Evolutionary conservation across 371 early-diverging fungal genomes (phyloP), one percentile per base, ranked within the genome.

Genomic region (Rhizopus delemar): DNA sequence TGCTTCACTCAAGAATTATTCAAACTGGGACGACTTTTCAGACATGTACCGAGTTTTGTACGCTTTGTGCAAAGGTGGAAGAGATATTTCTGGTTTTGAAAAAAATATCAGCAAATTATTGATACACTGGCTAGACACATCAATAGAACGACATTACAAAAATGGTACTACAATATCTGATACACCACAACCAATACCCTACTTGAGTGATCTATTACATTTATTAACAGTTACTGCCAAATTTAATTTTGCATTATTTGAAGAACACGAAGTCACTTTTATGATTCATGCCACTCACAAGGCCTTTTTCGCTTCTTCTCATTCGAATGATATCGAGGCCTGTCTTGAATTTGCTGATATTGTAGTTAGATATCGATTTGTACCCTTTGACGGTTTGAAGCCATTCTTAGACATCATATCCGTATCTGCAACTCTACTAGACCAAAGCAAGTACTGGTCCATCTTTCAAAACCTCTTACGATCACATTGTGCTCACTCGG

Each of bases 41-140:
- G 81, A 85, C 62, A 83, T 82, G 68, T 77, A 84, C 32, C 63
- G 65, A 28, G 85, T 84, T 4, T 57, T 87, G 9, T 75, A 64
- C 51, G 81, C 79, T 29, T 77, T 90, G 4, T 86, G 82, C 50
- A 87, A 87, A 46, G 81, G 86, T 38, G 91, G 89, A 3, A 77
- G 91, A 41, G 88, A 90, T 56, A 80, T 89, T 22, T 83, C 87
- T 41, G 82, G 83, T 1, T 86, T 89, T 53, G 91, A 90, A 67
- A 87, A 88, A 63, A 87, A 86, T 51, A 73, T 90, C 5, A 80
- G 66, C 13, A 75, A 78, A 38, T 62, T 86, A 7, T 63, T 88
- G 52, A 75, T 81, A 15, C 74, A 75, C 35, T 86, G 89, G 88
- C 56, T 85, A 29, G 69, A 70, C 41, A 70, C 74, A 36, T 75